phyloP scores from a whole-genome alignment of 2,329 filamentous ascomycete genomes.

The Pochonia chlamydosporia region DNA sequence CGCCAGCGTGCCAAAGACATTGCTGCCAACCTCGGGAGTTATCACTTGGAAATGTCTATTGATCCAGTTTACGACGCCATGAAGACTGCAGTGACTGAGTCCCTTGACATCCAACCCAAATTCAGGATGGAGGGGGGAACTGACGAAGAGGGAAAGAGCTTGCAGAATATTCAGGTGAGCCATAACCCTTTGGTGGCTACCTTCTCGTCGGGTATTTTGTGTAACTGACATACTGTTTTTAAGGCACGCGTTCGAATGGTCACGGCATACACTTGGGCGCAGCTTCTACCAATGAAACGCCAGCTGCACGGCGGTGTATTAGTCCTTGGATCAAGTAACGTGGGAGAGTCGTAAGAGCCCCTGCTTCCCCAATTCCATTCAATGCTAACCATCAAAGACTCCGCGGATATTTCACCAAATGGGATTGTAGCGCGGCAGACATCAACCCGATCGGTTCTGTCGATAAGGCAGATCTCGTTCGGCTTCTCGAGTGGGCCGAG shows the following conservation, averaged over 20 bases:
- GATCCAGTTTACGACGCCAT: slow-evolving; percentile 59
- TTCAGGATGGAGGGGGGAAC: slow-evolving; percentile 55
- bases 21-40: slow-evolving; percentile 55
- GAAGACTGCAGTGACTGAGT: slow-evolving; percentile 50
- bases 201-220: slow-evolving; percentile 47
- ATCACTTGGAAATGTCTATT: slow-evolving; percentile 69
- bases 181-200: background rate
- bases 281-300: slow-evolving; percentile 16
- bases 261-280: slow-evolving; percentile 4
- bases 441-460: slow-evolving; percentile 17
- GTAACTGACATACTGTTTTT: slow-evolving; percentile 55
- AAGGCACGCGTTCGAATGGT: slow-evolving; percentile 1
- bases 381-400: slow-evolving; percentile 3
- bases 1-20: slow-evolving; percentile 59
- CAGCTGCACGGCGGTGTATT: slow-evolving; percentile 14
- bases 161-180: slow-evolving; percentile 59
- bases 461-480: slow-evolving; percentile 57
- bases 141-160: slow-evolving; percentile 41
- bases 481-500: slow-evolving; percentile 55
- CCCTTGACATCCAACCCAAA: slow-evolving; percentile 45
- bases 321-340: slow-evolving; percentile 18
- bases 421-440: slow-evolving; percentile 36
- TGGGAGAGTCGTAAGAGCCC: slow-evolving; percentile 13
- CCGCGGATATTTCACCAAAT: slow-evolving; percentile 25
- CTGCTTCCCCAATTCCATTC: background rate